Evolutionary conservation across 2,329 filamentous ascomycete species (phyloP), one percentile per base, ranked within the genome.

Genomic region (Ophiocordyceps camponoti-rufipedis): DNA sequence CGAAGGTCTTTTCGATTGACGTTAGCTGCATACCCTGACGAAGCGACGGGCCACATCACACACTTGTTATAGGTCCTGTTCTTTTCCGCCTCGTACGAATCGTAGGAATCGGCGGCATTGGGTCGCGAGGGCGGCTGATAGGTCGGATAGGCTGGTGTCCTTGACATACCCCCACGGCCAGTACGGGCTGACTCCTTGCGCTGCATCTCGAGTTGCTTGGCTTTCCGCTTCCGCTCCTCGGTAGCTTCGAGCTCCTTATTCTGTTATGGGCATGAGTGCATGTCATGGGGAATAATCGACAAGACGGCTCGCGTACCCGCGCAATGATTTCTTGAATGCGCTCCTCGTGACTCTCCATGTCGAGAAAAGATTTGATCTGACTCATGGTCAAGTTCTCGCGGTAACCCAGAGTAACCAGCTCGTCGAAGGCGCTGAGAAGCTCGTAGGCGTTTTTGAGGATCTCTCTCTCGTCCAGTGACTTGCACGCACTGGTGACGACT

Each of bases 271-370:
- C 28, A 42, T 62, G 39, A 64, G 56, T 19, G 42, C 19, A 51
- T 51, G 33, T 43, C 38, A 18, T 42, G 8, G 0, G 16, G 14
- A 10, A 8, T 11, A 39, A n/a, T 39, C 35, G n/a, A 4, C 5
- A 31, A 18, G 7, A 10, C 5, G 32, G 8, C 4, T 3, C 33
- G 56, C 71, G 50, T 77, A 89, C 84, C 61, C 86, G 75, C 50
- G 87, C 86, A 59, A 95, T 95, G 51, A 95, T 98, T 61, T 95
- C 91, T 64, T 98, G 91, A 54, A 98, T 96, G 60, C 91, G 80
- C 72, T 98, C 91, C 66, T 98, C 93, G 58, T 98, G 91, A 64
- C 83, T 91, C 65, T 98, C 91, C 91, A 98, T 98, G 60, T 96
- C 93, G 54, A 98, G 66, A 72, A 98, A 98, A 2, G 91, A 95